phyloP scores from a whole-genome alignment of 2,329 filamentous ascomycete species.

The Polychaeton citri region DNA sequence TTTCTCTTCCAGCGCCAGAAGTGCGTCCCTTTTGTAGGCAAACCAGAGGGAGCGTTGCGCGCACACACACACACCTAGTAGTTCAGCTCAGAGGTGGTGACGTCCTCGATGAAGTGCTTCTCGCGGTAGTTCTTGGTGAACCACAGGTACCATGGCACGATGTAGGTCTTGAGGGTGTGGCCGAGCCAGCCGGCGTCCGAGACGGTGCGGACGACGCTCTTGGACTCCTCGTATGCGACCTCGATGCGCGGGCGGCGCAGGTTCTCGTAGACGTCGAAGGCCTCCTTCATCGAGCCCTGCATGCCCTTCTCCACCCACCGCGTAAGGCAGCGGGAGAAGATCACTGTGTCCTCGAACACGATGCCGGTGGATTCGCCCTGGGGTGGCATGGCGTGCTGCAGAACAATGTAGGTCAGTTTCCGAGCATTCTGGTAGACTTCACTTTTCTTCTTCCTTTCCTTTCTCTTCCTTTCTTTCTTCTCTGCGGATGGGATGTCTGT shows the following conservation, averaged over 20 bases:
- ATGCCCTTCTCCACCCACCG: conserved; percentile 28
- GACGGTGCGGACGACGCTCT: conserved; percentile 32
- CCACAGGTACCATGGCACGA: conserved; percentile 36
- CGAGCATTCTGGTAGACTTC: not conserved
- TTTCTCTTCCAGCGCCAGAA: too few species aligned
- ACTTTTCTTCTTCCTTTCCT: too few species aligned
- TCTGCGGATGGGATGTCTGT: not conserved
- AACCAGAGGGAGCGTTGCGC: too few species aligned
- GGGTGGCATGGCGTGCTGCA: conserved; percentile 35
- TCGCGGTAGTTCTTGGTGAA: conserved; percentile 27
- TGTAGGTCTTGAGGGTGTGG: conserved; percentile 30
- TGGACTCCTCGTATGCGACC: conserved; percentile 32
- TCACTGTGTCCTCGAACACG: conserved; percentile 39
- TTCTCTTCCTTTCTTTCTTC: too few species aligned
- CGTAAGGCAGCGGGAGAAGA: conserved; percentile 32
- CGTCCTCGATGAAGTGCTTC: conserved; percentile 33
- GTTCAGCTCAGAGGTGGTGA: conserved; percentile 26
- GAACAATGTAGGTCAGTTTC: not conserved
- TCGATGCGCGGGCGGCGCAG: conserved; percentile 32
- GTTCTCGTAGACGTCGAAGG: conserved; percentile 35
- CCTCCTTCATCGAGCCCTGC: conserved; percentile 26
- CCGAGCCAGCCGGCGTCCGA: conserved; percentile 32
- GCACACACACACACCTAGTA: conserved; percentile 15
- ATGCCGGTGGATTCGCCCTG: conserved; percentile 39
- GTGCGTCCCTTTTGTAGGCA: too few species aligned